Conservation (phyloP, 176 grass and related monocot genomes). For the Avena sativa region DNA sequence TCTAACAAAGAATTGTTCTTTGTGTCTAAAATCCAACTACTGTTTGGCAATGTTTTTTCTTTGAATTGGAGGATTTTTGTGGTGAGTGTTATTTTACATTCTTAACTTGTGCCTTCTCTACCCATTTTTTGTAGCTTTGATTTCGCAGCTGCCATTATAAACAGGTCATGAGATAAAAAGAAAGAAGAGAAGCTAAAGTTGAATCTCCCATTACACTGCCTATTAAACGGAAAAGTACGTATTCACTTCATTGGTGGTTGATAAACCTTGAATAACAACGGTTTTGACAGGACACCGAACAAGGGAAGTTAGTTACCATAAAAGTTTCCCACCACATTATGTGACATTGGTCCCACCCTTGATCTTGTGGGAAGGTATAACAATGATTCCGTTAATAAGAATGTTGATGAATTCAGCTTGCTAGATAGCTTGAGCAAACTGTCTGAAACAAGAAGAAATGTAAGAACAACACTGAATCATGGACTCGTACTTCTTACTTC, state of each 20-base stretch:
- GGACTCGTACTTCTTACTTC: slow-evolving; percentile 15
- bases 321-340: slow-evolving; percentile 53
- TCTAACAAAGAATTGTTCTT: slow-evolving; percentile 15
- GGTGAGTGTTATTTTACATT: too few species aligned
- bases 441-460: slow-evolving; percentile 71
- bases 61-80: background rate
- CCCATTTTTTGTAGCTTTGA: too few species aligned
- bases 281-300: slow-evolving; percentile 57
- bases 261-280: slow-evolving; percentile 59
- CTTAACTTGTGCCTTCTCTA: too few species aligned
- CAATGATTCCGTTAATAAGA: slow-evolving; percentile 50
- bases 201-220: slow-evolving; percentile 49
- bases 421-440: slow-evolving; percentile 62
- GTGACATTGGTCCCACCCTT: slow-evolving; percentile 65
- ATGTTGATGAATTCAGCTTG: slow-evolving; percentile 53
- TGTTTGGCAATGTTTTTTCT: slow-evolving; percentile 9
- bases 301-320: slow-evolving; percentile 54
- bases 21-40: slow-evolving; percentile 14
- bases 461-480: slow-evolving; percentile 35
- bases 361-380: slow-evolving; percentile 38
- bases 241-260: slow-evolving; percentile 71
- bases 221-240: slow-evolving; percentile 59
- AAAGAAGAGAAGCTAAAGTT: slow-evolving; percentile 55
- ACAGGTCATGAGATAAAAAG: slow-evolving; percentile 80
- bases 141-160: slow-evolving; percentile 61